A percentile compares a stretch with the other conserved stretches of the same genome.
phyloP scores from a whole-genome alignment of 495 filamentous ascomycete genomes.

The Penicillium samsonianum region DNA sequence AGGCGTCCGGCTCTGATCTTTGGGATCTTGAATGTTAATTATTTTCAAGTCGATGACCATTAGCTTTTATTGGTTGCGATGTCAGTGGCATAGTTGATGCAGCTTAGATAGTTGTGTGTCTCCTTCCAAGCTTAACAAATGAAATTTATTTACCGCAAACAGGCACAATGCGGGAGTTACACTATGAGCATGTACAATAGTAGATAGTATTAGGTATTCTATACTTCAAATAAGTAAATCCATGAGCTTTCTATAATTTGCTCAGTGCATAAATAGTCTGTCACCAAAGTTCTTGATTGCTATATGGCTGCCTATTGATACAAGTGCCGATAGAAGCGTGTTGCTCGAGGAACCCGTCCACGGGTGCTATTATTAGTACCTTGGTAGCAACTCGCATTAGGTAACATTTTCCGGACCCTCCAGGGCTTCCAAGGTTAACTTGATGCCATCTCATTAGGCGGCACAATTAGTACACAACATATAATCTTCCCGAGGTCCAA shows the following conservation, averaged over 20 bases:
- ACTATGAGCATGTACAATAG: background rate
- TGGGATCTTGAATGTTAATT: background rate
- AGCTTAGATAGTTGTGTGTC: background rate
- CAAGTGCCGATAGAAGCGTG: background rate
- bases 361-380: conserved; percentile 9
- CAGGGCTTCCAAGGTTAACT: no score
- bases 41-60: background rate
- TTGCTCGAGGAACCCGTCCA: conserved; percentile 13
- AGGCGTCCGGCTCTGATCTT: background rate
- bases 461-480: no score
- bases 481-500: no score
- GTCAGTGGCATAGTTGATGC: background rate
- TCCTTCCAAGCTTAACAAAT: background rate
- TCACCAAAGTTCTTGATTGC: background rate
- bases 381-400: conserved; percentile 3
- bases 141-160: conserved; percentile 18
- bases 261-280: background rate
- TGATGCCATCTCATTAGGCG: no score
- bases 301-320: conserved; percentile 17
- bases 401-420: conserved; percentile 1
- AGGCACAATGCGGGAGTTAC: conserved; percentile 4
- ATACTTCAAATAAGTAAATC: background rate
- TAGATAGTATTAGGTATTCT: background rate
- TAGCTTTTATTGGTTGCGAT: background rate
- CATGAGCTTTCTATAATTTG: background rate